Evolutionary conservation across 148 eudicot genomes (phyloP), one percentile per base, ranked within the genome.

Genomic region (Rhododendron williamsianum): DNA sequence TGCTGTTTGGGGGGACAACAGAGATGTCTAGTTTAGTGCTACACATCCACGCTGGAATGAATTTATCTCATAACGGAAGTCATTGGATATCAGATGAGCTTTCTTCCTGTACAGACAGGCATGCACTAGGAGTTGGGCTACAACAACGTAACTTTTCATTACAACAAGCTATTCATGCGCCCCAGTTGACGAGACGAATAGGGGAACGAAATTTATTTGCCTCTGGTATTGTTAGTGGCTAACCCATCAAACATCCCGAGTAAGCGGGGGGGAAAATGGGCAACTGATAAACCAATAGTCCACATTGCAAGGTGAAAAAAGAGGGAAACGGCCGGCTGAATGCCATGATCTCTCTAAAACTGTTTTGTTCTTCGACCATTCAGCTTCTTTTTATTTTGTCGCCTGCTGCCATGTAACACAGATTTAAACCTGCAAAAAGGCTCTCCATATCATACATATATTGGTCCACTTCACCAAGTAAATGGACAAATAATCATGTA

Each of bases 361-460:
- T 51, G n/a, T 73, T 52, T 46, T 69, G 36, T 48, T 83, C 85
- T 48, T 83, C 73, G 18, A 45, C 30, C 48, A 33, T 82, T 65
- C 56, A 51, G 51, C 67, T 83, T 63, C 33, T 12, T 12, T 79
- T 82, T 82, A 78, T 23, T 67, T 77, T 21, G 35, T 83, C 78
- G 83, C 83, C 86, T 69, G 79, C 78, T 36, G 35, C 85, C 60
- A 83, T 12, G 45, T 16, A 30, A 72, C 46, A 33, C 16, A 6
- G 6, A 41, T 18, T 82, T 38, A 7, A 23, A 52, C 45, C 72
- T 9, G 38, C 51, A 58, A 46, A 58, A 41, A 60, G 38, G 35
- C 23, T 82, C 56, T 45, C 25, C 69, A 8, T 45, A 38, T n/a
- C 36, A 82, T 21, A 21, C 43, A 36, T 12, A 36, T 12, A 58